phyloP scores from a whole-genome alignment of 164 flowering plant species.

The Sedum album region DNA sequence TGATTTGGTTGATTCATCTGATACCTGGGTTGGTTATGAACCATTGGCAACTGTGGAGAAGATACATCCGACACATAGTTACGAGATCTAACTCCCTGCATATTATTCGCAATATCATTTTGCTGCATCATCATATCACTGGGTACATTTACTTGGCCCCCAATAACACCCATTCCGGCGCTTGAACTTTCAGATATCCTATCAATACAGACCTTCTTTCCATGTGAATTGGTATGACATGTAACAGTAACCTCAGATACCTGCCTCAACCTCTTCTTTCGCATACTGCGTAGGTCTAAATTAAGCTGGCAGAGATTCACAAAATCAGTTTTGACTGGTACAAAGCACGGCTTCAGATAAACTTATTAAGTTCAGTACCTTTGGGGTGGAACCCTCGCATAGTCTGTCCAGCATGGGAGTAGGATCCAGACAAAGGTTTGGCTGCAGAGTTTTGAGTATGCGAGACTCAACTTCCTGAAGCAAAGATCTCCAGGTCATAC shows the following conservation, averaged over 20 bases:
- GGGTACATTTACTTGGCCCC: conserved; percentile 39
- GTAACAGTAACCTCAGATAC: conserved; percentile 50
- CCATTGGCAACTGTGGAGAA: conserved; percentile 27
- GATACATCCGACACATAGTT: conserved; percentile 37
- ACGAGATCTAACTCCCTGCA: conserved; percentile 31
- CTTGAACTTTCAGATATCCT: conserved; percentile 50
- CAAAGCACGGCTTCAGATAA: neutral
- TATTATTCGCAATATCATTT: conserved; percentile 24
- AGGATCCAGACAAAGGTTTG: conserved; percentile 79
- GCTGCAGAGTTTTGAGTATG: conserved; percentile 80
- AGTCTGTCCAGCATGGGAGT: conserved; percentile 76
- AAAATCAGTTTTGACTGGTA: neutral
- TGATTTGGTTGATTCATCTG: conserved; percentile 32
- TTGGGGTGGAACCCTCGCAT: conserved; percentile 33
- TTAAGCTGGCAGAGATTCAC: conserved; percentile 48
- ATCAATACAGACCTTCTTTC: conserved; percentile 69
- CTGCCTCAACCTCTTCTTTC: conserved; percentile 65
- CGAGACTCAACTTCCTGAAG: conserved; percentile 84
- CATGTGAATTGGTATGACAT: conserved; percentile 31
- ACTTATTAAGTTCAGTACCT: neutral
- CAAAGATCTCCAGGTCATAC: conserved; percentile 1
- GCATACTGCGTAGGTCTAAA: conserved; percentile 35
- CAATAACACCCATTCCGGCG: conserved; percentile 20
- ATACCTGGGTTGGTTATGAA: conserved; percentile 40
- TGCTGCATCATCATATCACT: conserved; percentile 26